phyloP scores from a whole-genome alignment of 345 rosid species.

The Clausena lansium region DNA sequence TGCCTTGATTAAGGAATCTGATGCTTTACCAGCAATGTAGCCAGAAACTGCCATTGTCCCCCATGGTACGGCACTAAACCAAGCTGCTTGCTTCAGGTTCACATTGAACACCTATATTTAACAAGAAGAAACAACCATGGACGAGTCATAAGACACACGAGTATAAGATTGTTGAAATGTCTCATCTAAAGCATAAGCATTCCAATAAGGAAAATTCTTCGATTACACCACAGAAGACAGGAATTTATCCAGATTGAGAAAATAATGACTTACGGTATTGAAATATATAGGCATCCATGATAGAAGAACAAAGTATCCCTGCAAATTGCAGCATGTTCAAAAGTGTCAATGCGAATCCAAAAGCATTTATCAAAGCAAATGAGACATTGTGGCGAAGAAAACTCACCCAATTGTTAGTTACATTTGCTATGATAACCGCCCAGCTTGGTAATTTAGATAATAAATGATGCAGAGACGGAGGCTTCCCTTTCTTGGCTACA shows the following conservation, averaged over 20 bases:
- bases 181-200: background rate
- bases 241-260: background rate
- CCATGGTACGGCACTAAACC: conserved; percentile 99
- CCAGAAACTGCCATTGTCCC: conserved; percentile 89
- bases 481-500: conserved; percentile 19
- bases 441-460: conserved; percentile 76
- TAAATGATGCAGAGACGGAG: conserved; percentile 54
- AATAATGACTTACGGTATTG: conserved; percentile 55
- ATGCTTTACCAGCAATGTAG: conserved; percentile 70
- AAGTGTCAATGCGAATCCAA: background rate
- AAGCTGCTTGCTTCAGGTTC: conserved; percentile 93
- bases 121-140: background rate
- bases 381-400: background rate
- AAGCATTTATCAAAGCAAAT: background rate
- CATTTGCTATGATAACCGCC: conserved; percentile 86
- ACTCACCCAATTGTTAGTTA: conserved; percentile 93
- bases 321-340: conserved; percentile 20
- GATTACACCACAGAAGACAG: background rate
- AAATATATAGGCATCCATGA: conserved; percentile 99
- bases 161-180: background rate
- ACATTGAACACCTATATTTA: conserved; percentile 66
- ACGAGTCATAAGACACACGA: background rate
- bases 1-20: conserved; percentile 63
- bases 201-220: background rate
- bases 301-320: conserved; percentile 98